phyloP scores from a whole-genome alignment of 2,329 filamentous ascomycete species.

The Arthrobotrys pseudoclavata region DNA sequence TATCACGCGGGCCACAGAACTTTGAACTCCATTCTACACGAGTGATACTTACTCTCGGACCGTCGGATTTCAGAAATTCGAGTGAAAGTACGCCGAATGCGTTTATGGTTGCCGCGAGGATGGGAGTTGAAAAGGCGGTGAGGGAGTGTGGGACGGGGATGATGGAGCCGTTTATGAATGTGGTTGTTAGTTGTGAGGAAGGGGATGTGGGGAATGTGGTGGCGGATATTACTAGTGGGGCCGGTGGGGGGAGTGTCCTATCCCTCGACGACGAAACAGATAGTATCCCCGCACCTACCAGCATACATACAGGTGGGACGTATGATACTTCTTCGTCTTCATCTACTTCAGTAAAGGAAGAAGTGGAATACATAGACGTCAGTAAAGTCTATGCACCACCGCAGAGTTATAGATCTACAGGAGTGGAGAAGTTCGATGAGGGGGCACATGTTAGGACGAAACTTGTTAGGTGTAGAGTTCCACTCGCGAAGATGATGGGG shows the following conservation, averaged over 20 bases:
- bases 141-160: conserved; percentile 74
- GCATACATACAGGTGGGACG: conserved; percentile 43
- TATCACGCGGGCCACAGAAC: conserved; percentile 85
- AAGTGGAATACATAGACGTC: conserved; percentile 73
- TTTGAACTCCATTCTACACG: conserved; percentile 84
- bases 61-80: conserved; percentile 74
- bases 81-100: conserved; percentile 77
- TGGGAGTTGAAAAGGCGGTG: conserved; percentile 78
- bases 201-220: conserved; percentile 83
- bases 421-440: conserved; percentile 70
- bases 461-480: conserved; percentile 86
- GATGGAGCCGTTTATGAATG: conserved; percentile 94
- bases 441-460: conserved; percentile 68
- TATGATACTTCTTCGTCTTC: conserved; percentile 54
- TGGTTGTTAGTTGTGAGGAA: conserved; percentile 87
- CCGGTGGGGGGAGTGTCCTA: conserved; percentile 79
- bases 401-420: conserved; percentile 65
- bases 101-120: conserved; percentile 76
- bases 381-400: conserved; percentile 81
- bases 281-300: conserved; percentile 61
- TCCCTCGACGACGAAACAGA: conserved; percentile 72
- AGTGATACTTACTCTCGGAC: conserved; percentile 78
- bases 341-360: conserved; percentile 11
- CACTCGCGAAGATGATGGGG: conserved; percentile 95
- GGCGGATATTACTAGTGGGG: conserved; percentile 79